These are phyloP conservation scores for Fusarium pininemorale DNA, from an alignment of 2,329 filamentous ascomycete species.

Conservation along the genomic window DNA sequence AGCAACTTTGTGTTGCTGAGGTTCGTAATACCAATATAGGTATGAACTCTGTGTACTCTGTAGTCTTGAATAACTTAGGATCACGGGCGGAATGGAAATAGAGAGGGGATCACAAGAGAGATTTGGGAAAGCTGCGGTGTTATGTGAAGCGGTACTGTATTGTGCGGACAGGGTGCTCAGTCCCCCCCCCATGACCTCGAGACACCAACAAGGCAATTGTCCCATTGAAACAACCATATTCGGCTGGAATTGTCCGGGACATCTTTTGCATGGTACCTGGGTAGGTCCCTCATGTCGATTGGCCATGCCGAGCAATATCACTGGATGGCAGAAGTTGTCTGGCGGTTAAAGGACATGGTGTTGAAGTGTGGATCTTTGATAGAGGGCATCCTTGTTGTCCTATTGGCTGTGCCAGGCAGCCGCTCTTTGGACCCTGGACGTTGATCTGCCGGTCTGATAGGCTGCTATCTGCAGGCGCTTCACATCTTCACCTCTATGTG, in stretches of 20 bases:
- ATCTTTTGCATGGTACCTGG: constrained; percentile 24
- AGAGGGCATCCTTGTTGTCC: constrained; percentile 13
- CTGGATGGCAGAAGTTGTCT: constrained; percentile 18
- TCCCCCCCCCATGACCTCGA: constrained; percentile 12
- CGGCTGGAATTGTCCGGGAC: constrained; percentile 21
- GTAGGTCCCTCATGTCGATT: constrained; percentile 18
- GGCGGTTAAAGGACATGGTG: constrained; percentile 36
- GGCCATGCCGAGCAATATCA: constrained; percentile 15
- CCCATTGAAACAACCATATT: constrained; percentile 8
- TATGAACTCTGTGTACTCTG: neutral
- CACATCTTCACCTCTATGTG: constrained; percentile 26
- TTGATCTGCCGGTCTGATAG: constrained; percentile 39
- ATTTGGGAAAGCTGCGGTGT: constrained; percentile 30
- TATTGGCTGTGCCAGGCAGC: constrained; percentile 31
- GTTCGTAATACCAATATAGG: neutral
- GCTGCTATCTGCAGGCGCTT: constrained; percentile 37
- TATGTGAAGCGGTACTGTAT: constrained; percentile 26
- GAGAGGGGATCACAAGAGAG: constrained; percentile 19
- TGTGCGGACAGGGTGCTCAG: constrained; percentile 8
- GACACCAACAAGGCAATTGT: constrained; percentile 2
- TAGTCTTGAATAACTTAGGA: neutral
- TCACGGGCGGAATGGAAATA: neutral
- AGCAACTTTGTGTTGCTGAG: neutral
- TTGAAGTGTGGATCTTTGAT: constrained; percentile 35
- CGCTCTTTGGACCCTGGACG: constrained; percentile 27